These are phyloP conservation scores for Talaromyces proteolyticus DNA, from an alignment of 495 filamentous ascomycete genomes.

Conservation along the genomic window DNA sequence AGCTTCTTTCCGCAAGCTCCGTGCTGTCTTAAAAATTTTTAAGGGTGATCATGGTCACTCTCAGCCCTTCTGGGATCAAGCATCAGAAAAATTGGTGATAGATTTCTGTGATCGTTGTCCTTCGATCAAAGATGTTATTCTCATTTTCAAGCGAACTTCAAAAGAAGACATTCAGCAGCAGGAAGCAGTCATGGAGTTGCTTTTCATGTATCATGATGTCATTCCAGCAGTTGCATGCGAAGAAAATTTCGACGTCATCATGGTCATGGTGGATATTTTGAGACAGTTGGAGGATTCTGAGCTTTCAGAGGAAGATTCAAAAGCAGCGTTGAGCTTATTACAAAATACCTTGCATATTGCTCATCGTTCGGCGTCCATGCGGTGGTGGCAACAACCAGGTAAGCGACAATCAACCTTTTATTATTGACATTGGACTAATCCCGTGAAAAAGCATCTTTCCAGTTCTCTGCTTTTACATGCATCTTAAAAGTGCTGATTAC, in stretches of 20 bases:
- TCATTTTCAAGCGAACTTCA: constrained; percentile 57
- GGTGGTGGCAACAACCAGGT: constrained; percentile 71
- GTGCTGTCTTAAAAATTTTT: constrained; percentile 40
- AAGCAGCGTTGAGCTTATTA: constrained; percentile 60
- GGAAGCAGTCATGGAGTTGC: constrained; percentile 67
- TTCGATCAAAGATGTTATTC: constrained; percentile 67
- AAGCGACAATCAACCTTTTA: constrained; percentile 8
- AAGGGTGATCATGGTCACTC: constrained; percentile 27
- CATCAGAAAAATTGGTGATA: constrained; percentile 54
- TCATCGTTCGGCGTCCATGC: constrained; percentile 68
- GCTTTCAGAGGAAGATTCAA: constrained; percentile 27
- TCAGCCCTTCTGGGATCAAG: constrained; percentile 58
- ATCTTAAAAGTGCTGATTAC: constrained; percentile 35
- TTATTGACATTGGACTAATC: background rate
- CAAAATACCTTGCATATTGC: constrained; percentile 74
- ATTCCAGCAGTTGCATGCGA: constrained; percentile 73
- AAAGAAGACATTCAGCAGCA: constrained; percentile 67
- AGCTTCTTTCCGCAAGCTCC: constrained; percentile 72
- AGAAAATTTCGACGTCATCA: constrained; percentile 80
- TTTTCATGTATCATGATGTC: constrained; percentile 75
- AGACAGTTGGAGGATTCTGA: constrained; percentile 38
- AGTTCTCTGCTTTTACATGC: constrained; percentile 40
- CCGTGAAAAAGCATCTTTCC: constrained; percentile 27
- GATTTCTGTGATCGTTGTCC: constrained; percentile 79
- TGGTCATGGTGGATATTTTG: constrained; percentile 62